Percentiles rank a stretch among this genome's conserved stretches.
phyloP scores from a whole-genome alignment of 305 asterid genomes.

The Plantago lanceolata region DNA sequence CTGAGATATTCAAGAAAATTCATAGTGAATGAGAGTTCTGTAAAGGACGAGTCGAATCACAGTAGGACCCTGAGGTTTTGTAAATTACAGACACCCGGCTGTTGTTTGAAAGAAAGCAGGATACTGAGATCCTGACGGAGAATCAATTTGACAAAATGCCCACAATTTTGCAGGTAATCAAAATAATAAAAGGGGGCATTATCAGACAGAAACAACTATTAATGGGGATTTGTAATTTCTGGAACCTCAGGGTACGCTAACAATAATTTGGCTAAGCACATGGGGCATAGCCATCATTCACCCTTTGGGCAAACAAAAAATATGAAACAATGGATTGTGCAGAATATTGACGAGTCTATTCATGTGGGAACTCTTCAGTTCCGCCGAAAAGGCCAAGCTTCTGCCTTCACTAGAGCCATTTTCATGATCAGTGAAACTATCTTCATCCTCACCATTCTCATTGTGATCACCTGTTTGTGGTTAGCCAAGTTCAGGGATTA shows the following conservation, averaged over 20 bases:
- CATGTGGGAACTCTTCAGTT: not conserved
- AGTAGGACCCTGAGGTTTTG: not conserved
- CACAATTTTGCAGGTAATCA: too few relatives aligned
- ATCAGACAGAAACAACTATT: too few relatives aligned
- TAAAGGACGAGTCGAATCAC: not conserved
- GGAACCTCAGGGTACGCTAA: not conserved
- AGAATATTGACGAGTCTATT: not conserved
- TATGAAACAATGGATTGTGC: not conserved
- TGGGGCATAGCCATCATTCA: too few relatives aligned
- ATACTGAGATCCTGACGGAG: too few relatives aligned
- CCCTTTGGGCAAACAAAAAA: not conserved
- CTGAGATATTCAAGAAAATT: not conserved
- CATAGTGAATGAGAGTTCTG: not conserved
- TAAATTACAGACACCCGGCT: not conserved
- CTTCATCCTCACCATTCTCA: not conserved
- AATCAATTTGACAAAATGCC: too few relatives aligned
- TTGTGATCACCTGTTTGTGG: not conserved
- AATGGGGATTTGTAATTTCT: not conserved
- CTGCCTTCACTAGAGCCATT: not conserved
- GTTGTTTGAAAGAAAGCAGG: too few relatives aligned
- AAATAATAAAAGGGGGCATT: too few relatives aligned
- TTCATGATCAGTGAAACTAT: slow-evolving; percentile 2
- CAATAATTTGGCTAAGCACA: too few relatives aligned
- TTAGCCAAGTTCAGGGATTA: not conserved
- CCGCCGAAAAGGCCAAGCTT: not conserved